Evolutionary conservation across 495 filamentous ascomycete species (phyloP).

Genomic region (Daldinia loculata): DNA sequence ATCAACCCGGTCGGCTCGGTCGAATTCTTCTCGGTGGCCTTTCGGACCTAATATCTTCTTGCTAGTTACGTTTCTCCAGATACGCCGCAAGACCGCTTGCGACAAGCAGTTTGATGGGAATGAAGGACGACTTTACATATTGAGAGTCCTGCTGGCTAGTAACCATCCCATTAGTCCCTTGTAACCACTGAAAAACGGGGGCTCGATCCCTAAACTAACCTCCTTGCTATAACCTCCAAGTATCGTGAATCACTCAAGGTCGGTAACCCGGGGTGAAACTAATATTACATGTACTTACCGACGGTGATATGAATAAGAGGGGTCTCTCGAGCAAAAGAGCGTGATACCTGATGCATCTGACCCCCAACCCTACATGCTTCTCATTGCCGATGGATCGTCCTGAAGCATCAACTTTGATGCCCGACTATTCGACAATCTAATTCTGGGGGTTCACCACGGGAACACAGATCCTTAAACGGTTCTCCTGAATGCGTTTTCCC

Average conservation of each 20-base stretch:
- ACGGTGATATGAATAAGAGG: neutral
- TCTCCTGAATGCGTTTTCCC: neutral
- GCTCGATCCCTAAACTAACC: neutral
- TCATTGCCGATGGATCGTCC: slow-evolving; percentile 19
- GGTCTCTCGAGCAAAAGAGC: neutral
- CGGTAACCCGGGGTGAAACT: neutral
- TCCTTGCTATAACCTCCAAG: neutral
- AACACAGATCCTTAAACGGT: neutral
- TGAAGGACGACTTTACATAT: neutral
- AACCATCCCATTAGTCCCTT: neutral
- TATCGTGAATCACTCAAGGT: neutral
- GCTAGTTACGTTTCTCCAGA: neutral
- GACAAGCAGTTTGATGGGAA: neutral
- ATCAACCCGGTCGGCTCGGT: slow-evolving; percentile 9
- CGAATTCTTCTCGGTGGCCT: slow-evolving; percentile 25
- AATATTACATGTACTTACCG: neutral
- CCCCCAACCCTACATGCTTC: slow-evolving; percentile 18
- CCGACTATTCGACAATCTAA: slow-evolving; percentile 13
- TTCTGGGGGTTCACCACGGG: slow-evolving; percentile 1
- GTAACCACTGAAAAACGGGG: neutral
- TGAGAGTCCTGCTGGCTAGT: neutral
- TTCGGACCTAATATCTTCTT: slow-evolving; percentile 24
- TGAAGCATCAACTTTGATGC: neutral
- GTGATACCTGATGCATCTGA: slow-evolving; percentile 1
- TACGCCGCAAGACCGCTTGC: slow-evolving; percentile 22